Conservation (phyloP, 2,329 filamentous ascomycete species). For the Cercospora canescens region DNA sequence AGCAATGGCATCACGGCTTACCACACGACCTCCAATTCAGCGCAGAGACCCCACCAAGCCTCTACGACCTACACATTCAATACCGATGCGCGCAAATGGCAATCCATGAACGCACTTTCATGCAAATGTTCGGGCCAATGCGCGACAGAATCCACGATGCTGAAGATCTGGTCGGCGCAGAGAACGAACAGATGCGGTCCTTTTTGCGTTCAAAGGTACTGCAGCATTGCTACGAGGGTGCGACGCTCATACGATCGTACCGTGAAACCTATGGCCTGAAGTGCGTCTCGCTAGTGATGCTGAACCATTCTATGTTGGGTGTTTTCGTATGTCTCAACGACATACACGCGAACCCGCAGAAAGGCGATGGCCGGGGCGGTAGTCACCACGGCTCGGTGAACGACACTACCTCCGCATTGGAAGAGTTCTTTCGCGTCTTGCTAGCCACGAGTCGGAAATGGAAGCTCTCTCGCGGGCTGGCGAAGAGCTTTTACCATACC, state of each 20-base stretch:
- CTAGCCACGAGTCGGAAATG: slow-evolving; percentile 8
- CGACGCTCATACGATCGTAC: slow-evolving; percentile 1
- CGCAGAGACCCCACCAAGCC: neutral
- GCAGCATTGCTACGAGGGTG: slow-evolving; percentile 6
- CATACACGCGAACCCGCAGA: neutral
- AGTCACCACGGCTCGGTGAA: neutral
- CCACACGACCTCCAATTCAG: neutral
- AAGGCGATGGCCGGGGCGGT: neutral
- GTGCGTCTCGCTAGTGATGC: slow-evolving; percentile 3
- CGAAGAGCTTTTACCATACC: neutral
- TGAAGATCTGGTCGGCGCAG: neutral
- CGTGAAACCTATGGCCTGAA: slow-evolving; percentile 10
- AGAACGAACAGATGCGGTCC: neutral
- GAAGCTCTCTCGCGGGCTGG: slow-evolving; percentile 4
- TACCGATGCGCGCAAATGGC: slow-evolving; percentile 10
- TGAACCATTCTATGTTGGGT: slow-evolving; percentile 12
- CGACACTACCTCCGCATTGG: slow-evolving; percentile 6
- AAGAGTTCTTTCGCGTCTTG: slow-evolving; percentile 10
- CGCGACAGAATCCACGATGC: neutral
- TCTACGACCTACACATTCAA: slow-evolving; percentile 10
- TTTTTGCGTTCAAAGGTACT: neutral
- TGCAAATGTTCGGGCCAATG: slow-evolving; percentile 5
- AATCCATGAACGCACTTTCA: slow-evolving; percentile 6
- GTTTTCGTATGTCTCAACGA: slow-evolving; percentile 10
- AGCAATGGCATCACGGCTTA: neutral